Evolutionary conservation across 148 eudicot species (phyloP).

Genomic region (Rhododendron mucronatum): DNA sequence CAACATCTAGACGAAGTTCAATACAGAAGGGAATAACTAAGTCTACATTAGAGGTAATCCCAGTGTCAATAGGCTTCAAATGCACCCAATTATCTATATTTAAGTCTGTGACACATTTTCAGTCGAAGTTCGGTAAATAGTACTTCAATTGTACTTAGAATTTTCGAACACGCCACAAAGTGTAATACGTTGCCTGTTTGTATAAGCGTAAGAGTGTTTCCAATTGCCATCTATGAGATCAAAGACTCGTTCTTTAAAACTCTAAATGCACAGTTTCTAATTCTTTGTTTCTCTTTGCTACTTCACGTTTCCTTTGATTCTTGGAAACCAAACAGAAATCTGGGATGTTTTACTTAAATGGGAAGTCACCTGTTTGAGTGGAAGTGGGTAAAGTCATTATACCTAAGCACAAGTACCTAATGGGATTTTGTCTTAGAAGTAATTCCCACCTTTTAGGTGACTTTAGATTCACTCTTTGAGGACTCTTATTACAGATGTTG

Average conservation of each 20-base stretch:
- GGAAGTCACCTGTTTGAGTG: constrained; percentile 1
- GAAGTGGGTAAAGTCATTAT: constrained; percentile 3
- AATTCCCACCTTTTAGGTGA: background rate
- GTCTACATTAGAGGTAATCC: background rate
- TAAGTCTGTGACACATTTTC: background rate
- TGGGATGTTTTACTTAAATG: background rate
- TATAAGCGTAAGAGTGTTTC: background rate
- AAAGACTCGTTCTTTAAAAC: background rate
- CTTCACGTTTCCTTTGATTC: background rate
- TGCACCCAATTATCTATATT: background rate
- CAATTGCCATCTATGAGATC: background rate
- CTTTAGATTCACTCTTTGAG: constrained; percentile 12
- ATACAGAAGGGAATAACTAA: background rate
- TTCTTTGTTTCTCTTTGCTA: no score
- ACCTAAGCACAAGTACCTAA: background rate
- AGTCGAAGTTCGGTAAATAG: background rate
- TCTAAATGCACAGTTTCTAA: background rate
- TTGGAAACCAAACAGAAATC: background rate
- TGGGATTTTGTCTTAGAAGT: constrained; percentile 14
- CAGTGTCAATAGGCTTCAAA: background rate
- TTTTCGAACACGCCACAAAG: background rate
- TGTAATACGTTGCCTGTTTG: no score
- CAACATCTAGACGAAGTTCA: background rate
- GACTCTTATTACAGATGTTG: background rate
- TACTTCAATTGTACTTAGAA: background rate